These are phyloP conservation scores for Fusarium sp. DNA, from an alignment of 2,329 filamentous ascomycete species.

Conservation along the genomic window DNA sequence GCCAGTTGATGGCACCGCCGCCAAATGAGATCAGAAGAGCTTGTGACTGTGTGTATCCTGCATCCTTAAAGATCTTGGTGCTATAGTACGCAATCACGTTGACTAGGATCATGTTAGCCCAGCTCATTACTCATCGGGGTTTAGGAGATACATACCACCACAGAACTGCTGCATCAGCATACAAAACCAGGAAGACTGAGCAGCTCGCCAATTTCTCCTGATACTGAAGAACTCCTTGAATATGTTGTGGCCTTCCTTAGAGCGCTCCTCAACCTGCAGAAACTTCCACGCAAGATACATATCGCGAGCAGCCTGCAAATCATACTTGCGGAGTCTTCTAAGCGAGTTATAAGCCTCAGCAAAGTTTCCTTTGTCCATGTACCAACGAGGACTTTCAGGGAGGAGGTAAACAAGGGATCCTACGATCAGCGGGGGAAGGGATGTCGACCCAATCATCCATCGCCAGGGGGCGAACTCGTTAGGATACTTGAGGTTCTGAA, in stretches of 20 bases:
- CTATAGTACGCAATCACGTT: slow-evolving; percentile 49
- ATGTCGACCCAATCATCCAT: slow-evolving; percentile 70
- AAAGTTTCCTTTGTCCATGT: slow-evolving; percentile 57
- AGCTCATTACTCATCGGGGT: slow-evolving; percentile 39
- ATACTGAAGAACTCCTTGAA: slow-evolving; percentile 46
- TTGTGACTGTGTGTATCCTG: slow-evolving; percentile 42
- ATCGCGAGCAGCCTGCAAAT: slow-evolving; percentile 62
- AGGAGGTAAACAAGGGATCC: slow-evolving; percentile 70
- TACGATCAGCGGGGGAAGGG: slow-evolving; percentile 64
- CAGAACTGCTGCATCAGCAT: slow-evolving; percentile 54
- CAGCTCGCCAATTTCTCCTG: slow-evolving; percentile 47
- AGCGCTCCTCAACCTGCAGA: slow-evolving; percentile 43
- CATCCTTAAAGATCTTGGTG: slow-evolving; percentile 44
- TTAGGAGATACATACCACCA: slow-evolving; percentile 56
- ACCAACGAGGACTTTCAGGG: slow-evolving; percentile 67
- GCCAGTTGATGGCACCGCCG: slow-evolving; percentile 61
- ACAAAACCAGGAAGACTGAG: slow-evolving; percentile 49
- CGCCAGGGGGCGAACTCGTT: slow-evolving; percentile 62
- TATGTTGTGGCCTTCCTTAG: slow-evolving; percentile 40
- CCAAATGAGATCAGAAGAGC: slow-evolving; percentile 50
- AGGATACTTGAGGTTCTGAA: slow-evolving; percentile 62
- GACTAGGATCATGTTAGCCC: slow-evolving; percentile 57
- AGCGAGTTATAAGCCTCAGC: slow-evolving; percentile 59
- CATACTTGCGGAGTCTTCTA: slow-evolving; percentile 57
- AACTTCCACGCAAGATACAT: slow-evolving; percentile 60